Evolutionary conservation across 345 rosid genomes (phyloP), one percentile per base, ranked within the genome.

Genomic region (Lepidium sativum): DNA sequence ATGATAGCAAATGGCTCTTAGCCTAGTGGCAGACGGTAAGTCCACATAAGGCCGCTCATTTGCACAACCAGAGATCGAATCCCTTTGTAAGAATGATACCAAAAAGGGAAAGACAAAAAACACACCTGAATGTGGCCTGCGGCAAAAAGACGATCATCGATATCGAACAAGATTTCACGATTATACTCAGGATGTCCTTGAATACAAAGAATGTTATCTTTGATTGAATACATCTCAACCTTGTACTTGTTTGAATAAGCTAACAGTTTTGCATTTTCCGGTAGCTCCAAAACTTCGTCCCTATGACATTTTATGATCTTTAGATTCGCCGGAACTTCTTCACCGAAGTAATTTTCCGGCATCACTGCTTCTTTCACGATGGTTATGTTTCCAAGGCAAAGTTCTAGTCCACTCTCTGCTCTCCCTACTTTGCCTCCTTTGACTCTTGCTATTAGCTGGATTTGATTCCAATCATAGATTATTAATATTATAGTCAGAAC

Each of bases 131-230:
- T 81, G 63, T 65, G 56, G 70, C 81, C 72, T 60, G 50, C 75
- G 20, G 41, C 35, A n/a, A 81, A 81, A 49, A 88, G 86, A 45
- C 96, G 95, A 48, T 86, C 96, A 3, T 88, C 78, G 67, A 91
- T 83, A 67, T 78, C 77, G 54, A 6, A 68, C 34, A 91, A 78
- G 35, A 88, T 86, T 67, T 86, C 96, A 21, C 82, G 83, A 65
- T 88, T 82, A 82, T 88, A 86, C 74, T 91, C 98, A 13, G 92
- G 96, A 63, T 91, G 95, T 31, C 98, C 96, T 59, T 91, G 98
- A 63, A 91, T 88, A 12, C 95, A 92, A 13, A 86, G 65, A 44
- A 91, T 75, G 62, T 72, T 91, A 15, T 80, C 73, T 4, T 80
- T 86, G 5, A 86, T 65, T 2, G 57, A 27, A 54, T 78, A 88